A percentile compares a stretch with the other conserved stretches of the same genome.
phyloP scores from a whole-genome alignment of 768 basidiomycete genomes.

The Trametes meyenii region DNA sequence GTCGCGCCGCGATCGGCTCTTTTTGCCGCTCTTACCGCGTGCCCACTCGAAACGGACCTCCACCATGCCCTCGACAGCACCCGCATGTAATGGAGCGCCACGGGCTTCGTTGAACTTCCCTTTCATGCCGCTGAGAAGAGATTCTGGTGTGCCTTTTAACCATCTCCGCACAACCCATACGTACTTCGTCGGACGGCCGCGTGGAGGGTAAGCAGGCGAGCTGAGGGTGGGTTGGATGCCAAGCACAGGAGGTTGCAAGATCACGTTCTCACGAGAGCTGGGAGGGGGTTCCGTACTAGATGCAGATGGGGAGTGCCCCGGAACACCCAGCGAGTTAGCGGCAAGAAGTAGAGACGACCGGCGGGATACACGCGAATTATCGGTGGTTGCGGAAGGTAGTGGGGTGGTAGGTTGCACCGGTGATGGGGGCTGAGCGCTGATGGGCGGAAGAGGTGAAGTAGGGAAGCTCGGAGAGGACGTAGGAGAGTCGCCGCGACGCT shows the following conservation, averaged over 20 bases:
- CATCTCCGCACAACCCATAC: conserved; percentile 79
- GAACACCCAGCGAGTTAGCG: conserved; percentile 5
- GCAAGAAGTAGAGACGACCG: conserved; percentile 15
- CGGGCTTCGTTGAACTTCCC: conserved; percentile 40
- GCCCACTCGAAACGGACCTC: conserved; percentile 85
- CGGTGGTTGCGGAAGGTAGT: conserved; percentile 3
- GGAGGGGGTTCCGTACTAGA: conserved; percentile 17
- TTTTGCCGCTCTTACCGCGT: conserved; percentile 42
- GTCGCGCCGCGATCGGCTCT: conserved; percentile 29
- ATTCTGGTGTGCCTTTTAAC: conserved; percentile 60
- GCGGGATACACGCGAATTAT: conserved; percentile 9
- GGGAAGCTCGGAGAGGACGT: conserved; percentile 36
- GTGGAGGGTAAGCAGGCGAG: conserved; percentile 45
- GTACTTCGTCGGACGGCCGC: conserved; percentile 52
- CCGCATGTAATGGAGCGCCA: conserved; percentile 10
- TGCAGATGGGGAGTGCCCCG: conserved; percentile 6
- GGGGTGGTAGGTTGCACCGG: conserved; percentile 7
- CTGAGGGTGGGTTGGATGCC: conserved; percentile 71
- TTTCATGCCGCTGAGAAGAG: conserved; percentile 49
- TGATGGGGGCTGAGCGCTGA: conserved; percentile 16
- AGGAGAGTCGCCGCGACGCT: conserved; percentile 40
- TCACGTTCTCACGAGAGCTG: conserved; percentile 10
- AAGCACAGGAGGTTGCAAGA: conserved; percentile 52
- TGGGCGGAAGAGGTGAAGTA: conserved; percentile 24
- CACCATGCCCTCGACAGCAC: conserved; percentile 38